These are phyloP conservation scores for Geranium rotundifolium DNA, from an alignment of 345 rosid genomes.

Conservation along the genomic window DNA sequence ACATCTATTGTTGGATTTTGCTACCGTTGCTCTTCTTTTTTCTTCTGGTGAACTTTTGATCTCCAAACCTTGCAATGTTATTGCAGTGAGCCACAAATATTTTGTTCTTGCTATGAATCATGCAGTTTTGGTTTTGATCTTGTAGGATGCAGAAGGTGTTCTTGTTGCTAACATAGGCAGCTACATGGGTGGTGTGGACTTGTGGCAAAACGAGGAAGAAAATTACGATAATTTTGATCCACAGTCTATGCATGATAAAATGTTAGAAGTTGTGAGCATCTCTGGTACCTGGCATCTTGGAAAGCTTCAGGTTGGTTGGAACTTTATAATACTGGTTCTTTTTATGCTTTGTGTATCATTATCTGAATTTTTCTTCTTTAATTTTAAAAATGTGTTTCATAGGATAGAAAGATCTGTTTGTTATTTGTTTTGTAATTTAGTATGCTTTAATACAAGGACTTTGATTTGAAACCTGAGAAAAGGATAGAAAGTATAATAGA, in stretches of 20 bases:
- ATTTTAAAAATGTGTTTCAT: background rate
- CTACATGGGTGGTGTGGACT: slow-evolving; percentile 92
- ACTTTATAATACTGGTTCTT: background rate
- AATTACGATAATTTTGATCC: slow-evolving; percentile 65
- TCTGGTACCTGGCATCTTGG: slow-evolving; percentile 98
- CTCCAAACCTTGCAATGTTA: background rate
- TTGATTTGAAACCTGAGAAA: background rate
- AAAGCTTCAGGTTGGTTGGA: slow-evolving; percentile 58
- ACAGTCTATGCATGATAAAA: slow-evolving; percentile 83
- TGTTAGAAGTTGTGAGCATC: slow-evolving; percentile 79
- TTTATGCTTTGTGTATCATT: too few species aligned
- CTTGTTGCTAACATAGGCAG: slow-evolving; percentile 91
- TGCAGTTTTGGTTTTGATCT: slow-evolving; percentile 11
- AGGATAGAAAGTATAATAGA: background rate
- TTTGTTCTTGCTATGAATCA: background rate
- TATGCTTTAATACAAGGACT: background rate
- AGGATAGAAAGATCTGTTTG: background rate
- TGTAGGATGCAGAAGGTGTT: slow-evolving; percentile 83
- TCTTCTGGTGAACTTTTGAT: background rate
- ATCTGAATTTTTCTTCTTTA: background rate
- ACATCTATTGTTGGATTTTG: background rate
- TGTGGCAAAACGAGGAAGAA: slow-evolving; percentile 90
- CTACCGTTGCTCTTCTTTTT: background rate
- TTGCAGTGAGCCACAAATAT: background rate
- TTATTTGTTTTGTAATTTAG: background rate